Evolutionary conservation across 2,329 filamentous ascomycete species (phyloP).

Genomic region (Aspergillus uvarum): DNA sequence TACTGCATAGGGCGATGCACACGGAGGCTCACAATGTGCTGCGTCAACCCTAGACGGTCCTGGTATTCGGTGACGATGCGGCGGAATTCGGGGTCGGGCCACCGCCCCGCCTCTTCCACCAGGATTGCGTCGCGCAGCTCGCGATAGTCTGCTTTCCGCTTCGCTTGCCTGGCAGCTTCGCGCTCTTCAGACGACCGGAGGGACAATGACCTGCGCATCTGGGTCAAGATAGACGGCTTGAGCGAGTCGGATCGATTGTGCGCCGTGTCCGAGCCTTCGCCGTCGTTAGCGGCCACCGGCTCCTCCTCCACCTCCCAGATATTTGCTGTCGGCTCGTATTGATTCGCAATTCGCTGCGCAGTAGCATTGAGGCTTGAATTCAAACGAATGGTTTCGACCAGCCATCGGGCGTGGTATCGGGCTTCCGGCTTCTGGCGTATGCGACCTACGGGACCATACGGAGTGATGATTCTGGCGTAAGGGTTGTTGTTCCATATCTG

Average conservation of each 20-base stretch:
- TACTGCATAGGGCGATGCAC: not conserved
- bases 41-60: not conserved
- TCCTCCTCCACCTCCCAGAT: slow-evolving; percentile 1
- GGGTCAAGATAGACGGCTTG: not conserved
- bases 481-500: not conserved
- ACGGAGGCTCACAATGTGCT: not conserved
- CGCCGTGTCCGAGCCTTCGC: not conserved
- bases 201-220: not conserved
- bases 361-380: not conserved
- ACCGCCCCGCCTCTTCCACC: slow-evolving; percentile 1
- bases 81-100: not conserved
- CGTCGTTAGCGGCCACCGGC: not conserved
- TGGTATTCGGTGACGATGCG: slow-evolving; percentile 3
- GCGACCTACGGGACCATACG: not conserved
- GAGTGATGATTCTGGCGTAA: not conserved
- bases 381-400: not conserved
- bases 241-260: not conserved
- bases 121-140: not conserved
- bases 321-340: not conserved
- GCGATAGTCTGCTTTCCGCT: not conserved
- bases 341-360: not conserved
- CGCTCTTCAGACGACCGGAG: not conserved
- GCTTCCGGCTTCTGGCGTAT: not conserved
- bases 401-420: not conserved
- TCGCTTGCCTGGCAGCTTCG: not conserved